phyloP scores from a whole-genome alignment of 345 rosid genomes.

The Populus tremula region DNA sequence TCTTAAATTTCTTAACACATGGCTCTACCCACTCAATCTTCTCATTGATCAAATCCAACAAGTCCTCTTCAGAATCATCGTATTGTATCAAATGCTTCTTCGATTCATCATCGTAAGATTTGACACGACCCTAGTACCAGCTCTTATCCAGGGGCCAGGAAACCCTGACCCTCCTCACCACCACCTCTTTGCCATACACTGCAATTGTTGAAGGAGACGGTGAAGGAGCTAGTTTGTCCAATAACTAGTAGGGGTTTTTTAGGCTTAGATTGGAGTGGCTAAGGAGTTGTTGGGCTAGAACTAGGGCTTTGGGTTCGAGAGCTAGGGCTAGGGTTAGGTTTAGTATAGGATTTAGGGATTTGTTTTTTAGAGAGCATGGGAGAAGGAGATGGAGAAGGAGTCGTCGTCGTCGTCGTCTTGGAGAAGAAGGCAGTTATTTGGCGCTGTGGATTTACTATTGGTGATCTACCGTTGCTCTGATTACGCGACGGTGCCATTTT shows the following conservation, averaged over 20 bases:
- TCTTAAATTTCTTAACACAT: slow-evolving; percentile 44
- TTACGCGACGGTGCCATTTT: slow-evolving; percentile 76
- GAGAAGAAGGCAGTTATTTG: slow-evolving; percentile 90
- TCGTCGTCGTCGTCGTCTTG: slow-evolving; percentile 34
- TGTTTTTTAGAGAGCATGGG: slow-evolving; percentile 25
- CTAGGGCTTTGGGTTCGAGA: slow-evolving; percentile 31
- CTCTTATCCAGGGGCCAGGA: slow-evolving; percentile 90
- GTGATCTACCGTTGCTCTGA: slow-evolving; percentile 74
- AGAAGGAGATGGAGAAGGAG: slow-evolving; percentile 50
- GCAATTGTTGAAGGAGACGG: slow-evolving; percentile 21
- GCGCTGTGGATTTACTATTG: slow-evolving; percentile 79
- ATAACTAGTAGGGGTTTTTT: slow-evolving; percentile 67
- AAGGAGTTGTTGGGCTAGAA: slow-evolving; percentile 65
- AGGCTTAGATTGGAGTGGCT: slow-evolving; percentile 54
- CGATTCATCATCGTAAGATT: slow-evolving; percentile 40
- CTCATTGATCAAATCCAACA: slow-evolving; percentile 79
- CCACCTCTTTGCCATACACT: slow-evolving; percentile 54
- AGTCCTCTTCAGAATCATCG: slow-evolving; percentile 84
- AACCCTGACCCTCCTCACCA: slow-evolving; percentile 65
- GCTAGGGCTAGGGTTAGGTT: slow-evolving; percentile 33
- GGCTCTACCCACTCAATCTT: slow-evolving; percentile 75
- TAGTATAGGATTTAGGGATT: slow-evolving; percentile 14
- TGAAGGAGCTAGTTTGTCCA: slow-evolving; percentile 47
- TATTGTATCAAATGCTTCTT: slow-evolving; percentile 73
- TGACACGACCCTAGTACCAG: slow-evolving; percentile 80